phyloP scores from a whole-genome alignment of 257 asterid species.

The Nicotiana attenuata region DNA sequence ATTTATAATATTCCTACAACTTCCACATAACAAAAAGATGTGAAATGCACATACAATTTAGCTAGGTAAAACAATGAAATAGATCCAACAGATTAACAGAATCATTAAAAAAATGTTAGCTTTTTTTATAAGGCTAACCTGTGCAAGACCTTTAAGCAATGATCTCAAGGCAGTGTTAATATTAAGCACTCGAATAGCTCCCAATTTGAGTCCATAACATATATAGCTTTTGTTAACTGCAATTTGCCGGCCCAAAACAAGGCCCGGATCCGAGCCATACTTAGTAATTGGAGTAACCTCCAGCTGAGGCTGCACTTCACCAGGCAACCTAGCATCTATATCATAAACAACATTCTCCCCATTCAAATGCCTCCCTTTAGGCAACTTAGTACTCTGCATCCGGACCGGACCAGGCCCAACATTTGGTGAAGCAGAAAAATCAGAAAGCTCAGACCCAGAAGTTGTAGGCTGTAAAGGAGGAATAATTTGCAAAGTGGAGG shows the following conservation, averaged over 20 bases:
- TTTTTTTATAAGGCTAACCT: conserved; percentile 37
- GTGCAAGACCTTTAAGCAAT: conserved; percentile 85
- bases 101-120: neutral
- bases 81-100: neutral
- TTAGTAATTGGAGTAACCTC: conserved; percentile 99
- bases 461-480: conserved; percentile 50
- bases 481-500: conserved; percentile 20
- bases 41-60: neutral
- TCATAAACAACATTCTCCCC: conserved; percentile 72
- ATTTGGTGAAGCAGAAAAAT: conserved; percentile 42
- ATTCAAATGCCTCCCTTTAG: conserved; percentile 80
- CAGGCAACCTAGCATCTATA: conserved; percentile 68
- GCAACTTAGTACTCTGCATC: conserved; percentile 84
- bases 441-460: conserved; percentile 64
- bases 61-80: neutral
- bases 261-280: conserved; percentile 90
- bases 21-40: neutral
- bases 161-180: conserved; percentile 93
- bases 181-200: conserved; percentile 86
- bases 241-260: conserved; percentile 87
- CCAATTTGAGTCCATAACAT: conserved; percentile 88
- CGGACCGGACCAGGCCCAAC: conserved; percentile 55
- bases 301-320: conserved; percentile 96
- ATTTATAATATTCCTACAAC: neutral
- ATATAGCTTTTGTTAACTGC: conserved; percentile 91